Percentiles rank a stretch among this genome's conserved stretches.
phyloP scores from a whole-genome alignment of 306 rosid species.

The Quercus mongolica region DNA sequence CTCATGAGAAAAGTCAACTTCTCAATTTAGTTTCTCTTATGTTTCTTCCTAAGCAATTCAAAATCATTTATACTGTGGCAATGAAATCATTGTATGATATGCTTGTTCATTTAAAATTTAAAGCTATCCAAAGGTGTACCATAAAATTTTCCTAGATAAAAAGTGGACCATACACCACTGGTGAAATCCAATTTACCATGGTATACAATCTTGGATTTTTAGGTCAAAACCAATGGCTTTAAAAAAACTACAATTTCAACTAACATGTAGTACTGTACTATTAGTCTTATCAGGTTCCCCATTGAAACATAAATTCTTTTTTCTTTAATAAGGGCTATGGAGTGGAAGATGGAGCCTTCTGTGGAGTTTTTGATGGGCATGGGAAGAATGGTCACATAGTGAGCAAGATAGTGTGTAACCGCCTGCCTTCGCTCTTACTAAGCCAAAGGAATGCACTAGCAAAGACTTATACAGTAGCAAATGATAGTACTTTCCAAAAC shows the following conservation, averaged over 20 bases:
- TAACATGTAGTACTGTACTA: too few relatives aligned
- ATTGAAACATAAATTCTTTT: not conserved
- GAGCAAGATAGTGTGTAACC: conserved; percentile 49
- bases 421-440: conserved; percentile 42
- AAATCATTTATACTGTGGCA: not conserved
- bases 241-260: not conserved
- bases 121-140: not conserved
- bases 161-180: not conserved
- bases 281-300: not conserved
- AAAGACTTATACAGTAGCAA: not conserved
- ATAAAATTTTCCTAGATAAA: not conserved
- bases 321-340: conserved; percentile 46
- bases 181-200: not conserved
- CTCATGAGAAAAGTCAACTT: not conserved
- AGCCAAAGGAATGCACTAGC: conserved; percentile 29
- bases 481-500: conserved; percentile 2
- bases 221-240: not conserved
- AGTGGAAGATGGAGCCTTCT: conserved; percentile 32
- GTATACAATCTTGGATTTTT: not conserved
- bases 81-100: not conserved
- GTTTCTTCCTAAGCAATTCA: not conserved
- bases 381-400: conserved; percentile 67
- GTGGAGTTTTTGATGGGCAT: conserved; percentile 88
- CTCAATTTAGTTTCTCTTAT: not conserved
- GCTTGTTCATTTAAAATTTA: not conserved